Evolutionary conservation across 2,329 filamentous ascomycete genomes (phyloP), one percentile per base, ranked within the genome.

Genomic region (Penicillium capsulatum): DNA sequence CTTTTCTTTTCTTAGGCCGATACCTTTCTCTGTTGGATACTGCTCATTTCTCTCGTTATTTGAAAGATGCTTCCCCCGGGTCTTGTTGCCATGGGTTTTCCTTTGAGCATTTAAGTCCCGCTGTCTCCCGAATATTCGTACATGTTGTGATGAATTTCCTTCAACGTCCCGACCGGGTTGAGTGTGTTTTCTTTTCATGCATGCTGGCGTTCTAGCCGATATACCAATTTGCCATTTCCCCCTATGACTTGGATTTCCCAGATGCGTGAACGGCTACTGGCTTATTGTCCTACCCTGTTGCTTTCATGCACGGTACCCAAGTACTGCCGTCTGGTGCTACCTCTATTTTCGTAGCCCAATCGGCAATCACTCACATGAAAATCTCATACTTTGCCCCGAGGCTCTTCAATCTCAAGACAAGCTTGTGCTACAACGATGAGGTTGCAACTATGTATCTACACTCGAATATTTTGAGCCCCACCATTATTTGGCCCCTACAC

Each of bases 201-300:
- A 45, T 46, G 34, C 44, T 46, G 53, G 49, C 42, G 49, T 54
- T 53, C 37, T 46, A 48, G 54, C 45, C 42, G 38, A 54, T 53
- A 57, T 58, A 56, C 54, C 53, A 53, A 49, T 57, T 56, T 54
- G 46, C 41, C 42, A n/a, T 47, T 46, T 46, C 34, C 24, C 34
- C 16, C 33, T 34, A 11, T 31, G 36, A 40, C 26, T 31, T 28
- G 30, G 17, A 40, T 36, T 42, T 22, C 29, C 28, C 43, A 47
- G 36, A 47, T 33, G 19, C 19, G 9, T 22, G 20, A 32, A 44
- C 33, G 30, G 34, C 20, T 17, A 34, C 33, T 24, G 28, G 17
- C 31, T 26, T 35, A 17, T 38, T 40, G 34, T 40, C 36, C 28
- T 16, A 44, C 37, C 40, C 37, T 32, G 6, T 38, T 38, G 34